A percentile compares a stretch with the other conserved stretches of the same genome.
Conservation (phyloP, 2,329 filamentous ascomycete genomes). For the Cladophialophora bantiana region DNA sequence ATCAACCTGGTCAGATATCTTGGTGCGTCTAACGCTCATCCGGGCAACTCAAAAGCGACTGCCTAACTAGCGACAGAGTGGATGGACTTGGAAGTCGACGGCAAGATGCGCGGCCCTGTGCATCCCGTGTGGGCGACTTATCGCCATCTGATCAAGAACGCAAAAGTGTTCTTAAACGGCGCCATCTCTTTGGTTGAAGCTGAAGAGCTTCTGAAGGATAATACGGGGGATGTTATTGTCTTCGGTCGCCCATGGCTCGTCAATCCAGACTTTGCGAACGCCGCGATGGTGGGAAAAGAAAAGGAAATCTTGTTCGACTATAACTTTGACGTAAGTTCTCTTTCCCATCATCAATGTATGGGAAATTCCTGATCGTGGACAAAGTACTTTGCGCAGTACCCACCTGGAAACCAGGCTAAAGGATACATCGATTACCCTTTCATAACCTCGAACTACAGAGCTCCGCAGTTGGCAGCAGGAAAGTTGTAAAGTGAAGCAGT, state of each 20-base stretch:
- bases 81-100: slow-evolving; percentile 22
- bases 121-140: slow-evolving; percentile 19
- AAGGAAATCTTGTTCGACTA: slow-evolving; percentile 17
- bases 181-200: slow-evolving; percentile 17
- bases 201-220: slow-evolving; percentile 16
- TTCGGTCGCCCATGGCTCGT: slow-evolving; percentile 15
- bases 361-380: background rate
- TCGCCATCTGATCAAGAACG: slow-evolving; percentile 20
- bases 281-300: slow-evolving; percentile 12
- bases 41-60: background rate
- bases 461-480: background rate
- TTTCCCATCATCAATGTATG: background rate
- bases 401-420: slow-evolving; percentile 7
- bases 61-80: slow-evolving; percentile 1
- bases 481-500: no score
- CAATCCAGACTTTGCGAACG: slow-evolving; percentile 17
- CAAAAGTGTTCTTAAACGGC: slow-evolving; percentile 15
- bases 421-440: slow-evolving; percentile 19
- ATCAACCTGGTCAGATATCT: slow-evolving; percentile 19
- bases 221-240: slow-evolving; percentile 12
- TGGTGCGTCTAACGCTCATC: background rate
- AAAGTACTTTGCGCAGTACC: slow-evolving; percentile 17
- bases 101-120: slow-evolving; percentile 15
- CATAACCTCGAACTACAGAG: background rate
- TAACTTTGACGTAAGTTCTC: slow-evolving; percentile 19